These are phyloP conservation scores for Amphibolis antarctica DNA, from an alignment of 106 monocot genomes.

Conservation along the genomic window DNA sequence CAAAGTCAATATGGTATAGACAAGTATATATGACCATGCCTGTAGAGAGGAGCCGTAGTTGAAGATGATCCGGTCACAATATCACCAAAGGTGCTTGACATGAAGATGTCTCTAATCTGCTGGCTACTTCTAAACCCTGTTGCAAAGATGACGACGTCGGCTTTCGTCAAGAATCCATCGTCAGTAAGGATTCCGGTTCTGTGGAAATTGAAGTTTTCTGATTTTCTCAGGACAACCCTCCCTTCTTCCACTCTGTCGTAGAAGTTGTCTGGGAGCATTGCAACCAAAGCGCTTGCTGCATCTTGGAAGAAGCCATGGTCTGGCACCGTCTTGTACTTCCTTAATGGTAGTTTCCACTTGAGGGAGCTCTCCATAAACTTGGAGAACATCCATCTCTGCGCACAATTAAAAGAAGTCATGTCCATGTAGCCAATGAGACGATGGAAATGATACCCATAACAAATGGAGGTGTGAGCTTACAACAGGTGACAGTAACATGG, in stretches of 20 bases:
- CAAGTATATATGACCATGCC: too few relatives aligned
- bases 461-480: too few relatives aligned
- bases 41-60: slow-evolving; percentile 2
- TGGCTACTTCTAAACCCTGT: slow-evolving; percentile 50
- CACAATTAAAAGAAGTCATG: neutral
- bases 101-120: slow-evolving; percentile 12
- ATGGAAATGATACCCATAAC: neutral
- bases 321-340: slow-evolving; percentile 58
- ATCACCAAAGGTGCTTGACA: neutral
- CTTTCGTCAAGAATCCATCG: slow-evolving; percentile 49
- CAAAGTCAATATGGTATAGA: too few relatives aligned
- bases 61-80: neutral
- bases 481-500: slow-evolving; percentile 13
- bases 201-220: slow-evolving; percentile 46
- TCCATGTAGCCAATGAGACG: neutral
- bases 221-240: slow-evolving; percentile 39
- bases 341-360: slow-evolving; percentile 59
- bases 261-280: slow-evolving; percentile 75
- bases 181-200: slow-evolving; percentile 54
- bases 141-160: slow-evolving; percentile 71
- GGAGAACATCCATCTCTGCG: slow-evolving; percentile 53
- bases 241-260: slow-evolving; percentile 61
- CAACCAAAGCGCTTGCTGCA: slow-evolving; percentile 75
- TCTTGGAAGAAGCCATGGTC: slow-evolving; percentile 74
- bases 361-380: slow-evolving; percentile 80